Evolutionary conservation across 257 asterid genomes (phyloP).

Genomic region (Solanum tarijense): DNA sequence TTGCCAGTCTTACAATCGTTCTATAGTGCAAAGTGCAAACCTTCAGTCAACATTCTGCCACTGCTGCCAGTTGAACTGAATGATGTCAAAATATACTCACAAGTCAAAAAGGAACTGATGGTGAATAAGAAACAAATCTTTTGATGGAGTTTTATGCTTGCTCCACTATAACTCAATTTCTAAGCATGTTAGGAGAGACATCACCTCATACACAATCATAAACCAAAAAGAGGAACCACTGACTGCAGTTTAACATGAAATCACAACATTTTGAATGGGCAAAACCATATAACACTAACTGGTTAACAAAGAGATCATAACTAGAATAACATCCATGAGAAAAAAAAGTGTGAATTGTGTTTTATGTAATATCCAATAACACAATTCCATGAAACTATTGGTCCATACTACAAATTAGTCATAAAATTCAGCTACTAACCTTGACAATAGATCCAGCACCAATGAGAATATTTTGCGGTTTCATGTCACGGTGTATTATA

Average conservation of each 20-base stretch:
- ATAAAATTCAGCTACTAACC: slow-evolving; percentile 28
- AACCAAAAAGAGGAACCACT: not conserved
- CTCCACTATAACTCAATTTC: not conserved
- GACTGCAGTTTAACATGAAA: not conserved
- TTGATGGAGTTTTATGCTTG: not conserved
- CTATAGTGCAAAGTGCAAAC: not conserved
- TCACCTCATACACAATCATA: not conserved
- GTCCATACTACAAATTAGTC: not conserved
- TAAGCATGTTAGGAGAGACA: not conserved
- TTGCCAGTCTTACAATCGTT: not conserved
- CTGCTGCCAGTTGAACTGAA: not conserved
- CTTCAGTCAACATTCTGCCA: not conserved
- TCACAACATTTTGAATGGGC: not conserved
- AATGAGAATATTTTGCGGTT: slow-evolving; percentile 95
- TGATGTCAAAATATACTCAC: not conserved
- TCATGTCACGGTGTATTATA: slow-evolving; percentile 97
- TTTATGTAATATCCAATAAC: not conserved
- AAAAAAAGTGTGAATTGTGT: not conserved
- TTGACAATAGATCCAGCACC: slow-evolving; percentile 90
- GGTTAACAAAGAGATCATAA: not conserved
- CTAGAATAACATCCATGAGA: not conserved
- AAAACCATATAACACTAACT: not conserved
- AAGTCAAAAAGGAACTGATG: not conserved
- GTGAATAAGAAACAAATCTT: not conserved
- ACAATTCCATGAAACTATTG: not conserved